Percentiles rank a stretch among this genome's conserved stretches.
These are phyloP conservation scores for Aspergillus funiculosus DNA, from an alignment of 495 filamentous ascomycete species.

Conservation along the genomic window DNA sequence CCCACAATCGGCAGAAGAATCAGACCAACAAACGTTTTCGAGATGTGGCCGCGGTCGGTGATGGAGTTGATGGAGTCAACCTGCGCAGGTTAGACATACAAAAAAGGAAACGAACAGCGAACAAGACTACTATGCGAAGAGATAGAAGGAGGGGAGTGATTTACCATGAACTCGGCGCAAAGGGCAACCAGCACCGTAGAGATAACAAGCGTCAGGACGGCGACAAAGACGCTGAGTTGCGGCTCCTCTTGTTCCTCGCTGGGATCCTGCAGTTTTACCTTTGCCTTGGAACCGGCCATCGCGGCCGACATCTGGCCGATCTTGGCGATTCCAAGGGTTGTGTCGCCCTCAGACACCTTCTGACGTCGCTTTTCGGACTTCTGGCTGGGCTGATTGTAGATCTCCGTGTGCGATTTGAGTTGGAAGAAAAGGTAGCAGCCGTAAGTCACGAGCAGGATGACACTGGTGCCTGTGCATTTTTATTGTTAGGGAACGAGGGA, in stretches of 20 bases:
- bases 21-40: constrained; percentile 73
- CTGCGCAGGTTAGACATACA: constrained; percentile 12
- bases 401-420: constrained; percentile 65
- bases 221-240: constrained; percentile 61
- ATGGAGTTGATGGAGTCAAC: constrained; percentile 68
- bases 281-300: constrained; percentile 35
- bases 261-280: constrained; percentile 39
- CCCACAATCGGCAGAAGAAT: constrained; percentile 87
- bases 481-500: neutral
- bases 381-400: constrained; percentile 67
- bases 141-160: neutral
- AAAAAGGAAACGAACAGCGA: no score
- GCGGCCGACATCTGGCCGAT: constrained; percentile 51
- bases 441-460: constrained; percentile 74
- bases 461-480: constrained; percentile 48
- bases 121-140: no score
- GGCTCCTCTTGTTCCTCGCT: constrained; percentile 66
- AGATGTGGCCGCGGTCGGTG: constrained; percentile 50
- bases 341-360: constrained; percentile 50
- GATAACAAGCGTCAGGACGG: constrained; percentile 60
- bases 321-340: constrained; percentile 53
- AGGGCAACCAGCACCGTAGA: constrained; percentile 78
- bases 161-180: constrained; percentile 83
- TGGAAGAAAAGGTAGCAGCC: constrained; percentile 76
- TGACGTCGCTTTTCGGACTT: constrained; percentile 58